These are phyloP conservation scores for Colletotrichum sp. DNA, from an alignment of 2,329 filamentous ascomycete species.

Conservation along the genomic window DNA sequence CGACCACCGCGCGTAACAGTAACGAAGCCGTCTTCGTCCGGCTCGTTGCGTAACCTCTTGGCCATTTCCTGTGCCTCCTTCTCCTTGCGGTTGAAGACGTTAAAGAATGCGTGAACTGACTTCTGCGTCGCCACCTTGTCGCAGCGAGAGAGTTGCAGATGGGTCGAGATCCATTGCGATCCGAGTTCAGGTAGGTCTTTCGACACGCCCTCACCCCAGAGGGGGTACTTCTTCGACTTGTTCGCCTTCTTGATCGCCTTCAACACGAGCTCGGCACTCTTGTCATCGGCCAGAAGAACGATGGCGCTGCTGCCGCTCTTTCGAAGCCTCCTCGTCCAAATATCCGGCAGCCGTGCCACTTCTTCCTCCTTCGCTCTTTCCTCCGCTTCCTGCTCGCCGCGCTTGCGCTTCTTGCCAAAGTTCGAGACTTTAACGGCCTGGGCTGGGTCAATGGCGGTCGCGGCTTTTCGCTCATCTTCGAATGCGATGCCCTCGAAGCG, in stretches of 20 bases:
- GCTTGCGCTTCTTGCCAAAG: slow-evolving; percentile 59
- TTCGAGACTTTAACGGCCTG: slow-evolving; percentile 43
- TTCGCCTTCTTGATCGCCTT: slow-evolving; percentile 73
- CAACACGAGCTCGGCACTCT: slow-evolving; percentile 76
- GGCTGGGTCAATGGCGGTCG: slow-evolving; percentile 48
- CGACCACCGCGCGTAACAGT: slow-evolving; percentile 85
- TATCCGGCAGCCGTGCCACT: slow-evolving; percentile 68
- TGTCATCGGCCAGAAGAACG: slow-evolving; percentile 82
- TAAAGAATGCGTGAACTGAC: slow-evolving; percentile 85
- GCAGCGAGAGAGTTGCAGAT: slow-evolving; percentile 76
- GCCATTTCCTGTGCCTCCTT: slow-evolving; percentile 66
- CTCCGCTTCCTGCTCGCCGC: slow-evolving; percentile 61
- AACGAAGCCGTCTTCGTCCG: slow-evolving; percentile 94
- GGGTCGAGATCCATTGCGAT: slow-evolving; percentile 61
- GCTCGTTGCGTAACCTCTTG: slow-evolving; percentile 73
- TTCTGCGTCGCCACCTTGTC: slow-evolving; percentile 69
- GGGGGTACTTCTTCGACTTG: slow-evolving; percentile 64
- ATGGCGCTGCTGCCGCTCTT: slow-evolving; percentile 80
- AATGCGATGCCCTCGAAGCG: slow-evolving; percentile 82
- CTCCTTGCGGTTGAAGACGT: slow-evolving; percentile 76
- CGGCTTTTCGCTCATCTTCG: slow-evolving; percentile 60
- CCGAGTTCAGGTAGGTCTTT: slow-evolving; percentile 65
- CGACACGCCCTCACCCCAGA: slow-evolving; percentile 71
- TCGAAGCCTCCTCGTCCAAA: slow-evolving; percentile 76
- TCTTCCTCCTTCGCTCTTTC: slow-evolving; percentile 60